These are phyloP conservation scores for Vitis rotundifolia DNA, from an alignment of 164 flowering plant genomes.

Conservation along the genomic window DNA sequence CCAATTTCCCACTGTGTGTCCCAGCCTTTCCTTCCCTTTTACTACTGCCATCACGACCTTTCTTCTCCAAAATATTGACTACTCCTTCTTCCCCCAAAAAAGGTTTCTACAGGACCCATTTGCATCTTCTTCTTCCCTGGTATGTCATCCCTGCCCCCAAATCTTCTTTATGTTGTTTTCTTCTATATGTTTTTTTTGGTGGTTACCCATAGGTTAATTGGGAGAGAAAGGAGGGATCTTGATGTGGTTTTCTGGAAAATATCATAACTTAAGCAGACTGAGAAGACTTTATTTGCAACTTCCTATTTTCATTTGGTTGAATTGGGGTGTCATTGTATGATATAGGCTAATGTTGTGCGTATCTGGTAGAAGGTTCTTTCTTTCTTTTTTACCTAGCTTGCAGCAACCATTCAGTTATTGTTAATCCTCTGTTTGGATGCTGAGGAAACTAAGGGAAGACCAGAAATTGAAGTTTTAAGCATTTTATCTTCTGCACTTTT, in stretches of 20 bases:
- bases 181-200: slow-evolving; percentile 8
- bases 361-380: too few relatives aligned
- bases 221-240: slow-evolving; percentile 11
- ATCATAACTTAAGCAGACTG: too few relatives aligned
- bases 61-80: not conserved
- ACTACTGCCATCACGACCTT: slow-evolving; percentile 18
- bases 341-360: too few relatives aligned
- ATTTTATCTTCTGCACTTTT: too few relatives aligned
- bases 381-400: too few relatives aligned
- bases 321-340: too few relatives aligned
- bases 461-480: too few relatives aligned
- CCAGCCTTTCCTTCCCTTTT: slow-evolving; percentile 24
- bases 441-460: too few relatives aligned
- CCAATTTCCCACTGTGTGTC: slow-evolving; percentile 19
- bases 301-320: not conserved
- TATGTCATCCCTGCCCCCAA: slow-evolving; percentile 3
- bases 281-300: not conserved
- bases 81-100: slow-evolving; percentile 3
- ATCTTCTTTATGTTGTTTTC: not conserved
- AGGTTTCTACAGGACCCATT: not conserved
- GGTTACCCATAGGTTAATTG: slow-evolving; percentile 3
- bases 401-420: too few relatives aligned
- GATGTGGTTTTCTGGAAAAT: not conserved
- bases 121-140: slow-evolving; percentile 21
- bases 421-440: too few relatives aligned